Conservation (phyloP, 805 yeast genomes). For the Debaryomyces tyrocola region DNA sequence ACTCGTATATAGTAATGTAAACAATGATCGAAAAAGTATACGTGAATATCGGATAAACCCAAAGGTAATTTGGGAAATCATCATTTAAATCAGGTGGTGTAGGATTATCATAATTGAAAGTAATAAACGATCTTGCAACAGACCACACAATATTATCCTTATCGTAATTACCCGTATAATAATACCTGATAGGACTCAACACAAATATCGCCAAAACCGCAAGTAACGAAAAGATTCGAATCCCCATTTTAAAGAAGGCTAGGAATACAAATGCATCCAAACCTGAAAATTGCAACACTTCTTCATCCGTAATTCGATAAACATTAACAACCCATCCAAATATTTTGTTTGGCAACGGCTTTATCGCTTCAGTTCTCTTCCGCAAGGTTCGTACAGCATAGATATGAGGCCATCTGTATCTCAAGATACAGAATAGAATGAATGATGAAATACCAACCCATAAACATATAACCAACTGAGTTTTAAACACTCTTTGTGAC, state of each 20-base stretch:
- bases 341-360: conserved; percentile 46
- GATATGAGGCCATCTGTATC: conserved; percentile 57
- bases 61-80: conserved; percentile 44
- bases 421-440: conserved; percentile 47
- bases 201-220: conserved; percentile 54
- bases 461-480: conserved; percentile 52
- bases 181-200: conserved; percentile 38
- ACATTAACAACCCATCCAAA: conserved; percentile 80
- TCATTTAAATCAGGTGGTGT: conserved; percentile 28
- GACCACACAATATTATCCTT: conserved; percentile 31
- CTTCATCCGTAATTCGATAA: conserved; percentile 65
- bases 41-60: conserved; percentile 57
- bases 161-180: conserved; percentile 44
- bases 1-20: conserved; percentile 43
- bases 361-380: conserved; percentile 36
- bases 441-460: conserved; percentile 48
- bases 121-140: not conserved
- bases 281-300: conserved; percentile 84
- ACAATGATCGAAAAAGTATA: conserved; percentile 52
- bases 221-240: conserved; percentile 63
- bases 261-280: conserved; percentile 73
- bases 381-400: conserved; percentile 57
- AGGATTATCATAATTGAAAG: conserved; percentile 2
- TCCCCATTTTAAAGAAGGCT: conserved; percentile 60
- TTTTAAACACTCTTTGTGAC: conserved; percentile 54